Evolutionary conservation across 2,329 filamentous ascomycete species (phyloP), one percentile per base, ranked within the genome.

Genomic region (Penicillium sp.): DNA sequence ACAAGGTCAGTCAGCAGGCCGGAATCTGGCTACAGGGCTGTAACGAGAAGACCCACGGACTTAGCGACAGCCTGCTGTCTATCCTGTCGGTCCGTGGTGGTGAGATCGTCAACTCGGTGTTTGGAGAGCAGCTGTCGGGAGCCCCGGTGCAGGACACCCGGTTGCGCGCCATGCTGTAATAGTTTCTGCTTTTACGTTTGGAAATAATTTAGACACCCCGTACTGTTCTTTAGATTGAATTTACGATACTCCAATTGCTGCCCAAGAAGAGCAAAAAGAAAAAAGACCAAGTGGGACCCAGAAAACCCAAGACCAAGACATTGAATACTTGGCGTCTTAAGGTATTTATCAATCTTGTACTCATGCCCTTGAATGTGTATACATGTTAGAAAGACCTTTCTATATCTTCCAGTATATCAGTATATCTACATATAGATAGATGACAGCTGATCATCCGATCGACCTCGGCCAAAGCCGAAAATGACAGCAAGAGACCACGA

Each of bases 21-120:
- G 90, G 90, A 3, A 77, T 97, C 48, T 97, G 87, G 85, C 75
- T 97, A 59, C 93, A 97, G 68, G 91, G 91, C 26, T 96, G 90
- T 73, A 94, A 89, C 66, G 90, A 97, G 74, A 82, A 78, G 51
- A 95, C 89, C 27, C 91, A 97, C 68, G 91, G 91, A 49, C 71
- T 94, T 69, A 89, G 87, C 65, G 87, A 94, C 68, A 88, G 85
- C 38, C 77, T 94, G 42, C 76, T 94, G 42, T 91, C 87, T 2
- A 85, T 93, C 51, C 74, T 93, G 52, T 81, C 86, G 6, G 81
- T 84, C 22, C 75, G 88, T 44, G 85, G 86, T 27, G 87, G 86
- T 22, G 86, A 93, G 70, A 82, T 93, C 64, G 85, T 91, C 14
- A 69, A 83, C 50, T 85, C 82, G 28, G 84, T 93, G 50, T 93